Conservation (phyloP, 2,329 filamentous ascomycete species). For the Pseudocercospora ulei region DNA sequence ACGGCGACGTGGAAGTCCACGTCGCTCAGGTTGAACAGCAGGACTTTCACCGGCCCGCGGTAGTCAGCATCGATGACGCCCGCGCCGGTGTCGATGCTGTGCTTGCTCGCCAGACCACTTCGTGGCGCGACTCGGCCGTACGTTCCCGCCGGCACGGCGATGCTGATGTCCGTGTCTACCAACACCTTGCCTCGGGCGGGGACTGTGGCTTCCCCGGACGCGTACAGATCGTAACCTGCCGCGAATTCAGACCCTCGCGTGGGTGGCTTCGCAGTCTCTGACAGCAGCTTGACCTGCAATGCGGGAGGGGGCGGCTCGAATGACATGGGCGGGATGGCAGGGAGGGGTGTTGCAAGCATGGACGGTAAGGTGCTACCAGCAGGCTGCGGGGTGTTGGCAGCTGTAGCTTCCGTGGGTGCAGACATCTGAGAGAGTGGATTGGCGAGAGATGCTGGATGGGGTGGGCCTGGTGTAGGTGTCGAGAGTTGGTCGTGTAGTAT, state of each 20-base stretch:
- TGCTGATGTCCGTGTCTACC: conserved; percentile 82
- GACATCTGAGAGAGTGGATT: conserved; percentile 26
- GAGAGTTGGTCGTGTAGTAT: conserved; percentile 34
- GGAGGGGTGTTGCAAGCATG: conserved; percentile 13
- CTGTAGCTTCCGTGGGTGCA: conserved; percentile 16
- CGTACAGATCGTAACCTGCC: conserved; percentile 88
- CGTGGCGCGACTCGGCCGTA: conserved; percentile 54
- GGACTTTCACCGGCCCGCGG: conserved; percentile 81
- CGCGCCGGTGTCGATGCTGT: conserved; percentile 92
- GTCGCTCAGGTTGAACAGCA: conserved; percentile 87
- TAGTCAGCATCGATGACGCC: conserved; percentile 98
- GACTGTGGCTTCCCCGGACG: conserved; percentile 60
- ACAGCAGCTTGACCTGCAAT: conserved; percentile 80
- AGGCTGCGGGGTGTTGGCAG: conserved; percentile 9
- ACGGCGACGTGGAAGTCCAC: conserved; percentile 69
- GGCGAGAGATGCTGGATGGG: conserved; percentile 22
- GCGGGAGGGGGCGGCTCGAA: conserved; percentile 44
- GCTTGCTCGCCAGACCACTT: conserved; percentile 48
- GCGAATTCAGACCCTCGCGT: conserved; percentile 82
- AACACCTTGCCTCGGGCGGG: conserved; percentile 74
- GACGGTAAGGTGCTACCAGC: conserved; percentile 4
- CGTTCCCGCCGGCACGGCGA: conserved; percentile 81
- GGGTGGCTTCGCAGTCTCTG: conserved; percentile 65
- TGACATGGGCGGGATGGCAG: conserved; percentile 29
- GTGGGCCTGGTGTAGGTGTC: conserved; percentile 32